Evolutionary conservation across 768 basidiomycete species (phyloP), one percentile per base, ranked within the genome.

Genomic region (Tulasnella sp.): DNA sequence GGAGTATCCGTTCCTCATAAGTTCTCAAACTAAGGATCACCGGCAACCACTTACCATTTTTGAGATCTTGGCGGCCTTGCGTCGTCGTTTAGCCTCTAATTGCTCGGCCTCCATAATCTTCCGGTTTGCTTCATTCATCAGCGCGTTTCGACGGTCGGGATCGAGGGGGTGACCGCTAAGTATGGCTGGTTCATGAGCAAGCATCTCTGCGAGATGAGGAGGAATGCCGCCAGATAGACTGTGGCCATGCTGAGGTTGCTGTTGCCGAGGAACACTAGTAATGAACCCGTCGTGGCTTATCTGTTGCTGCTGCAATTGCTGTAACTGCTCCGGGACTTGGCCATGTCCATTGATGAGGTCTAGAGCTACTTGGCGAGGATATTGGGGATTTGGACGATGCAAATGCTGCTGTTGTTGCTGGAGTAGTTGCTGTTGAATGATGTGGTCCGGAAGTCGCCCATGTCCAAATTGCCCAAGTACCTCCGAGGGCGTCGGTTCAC

Each of bases 71-170:
- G 90, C 90, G 28, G 94, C 93, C 83, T 93, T 94, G 64, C 91
- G 88, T 81, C 94, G 90, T 69, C 96, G 90, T 84, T 92, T 94
- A 84, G 79, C 83, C 80, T 97, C 96, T 91, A 93, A 92, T 83
- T 89, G 90, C 86, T 97, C 97, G 0, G 97, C 93, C 85, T 96
- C 95, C 85, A 95, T 90, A 82, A 98, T 97, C 87, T 96, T 93
- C 80, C 93, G 91, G 90, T 93, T 93, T 0, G 94, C 95, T 84
- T 95, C 94, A 22, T 88, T 88, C 82, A 93, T 89, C 54, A 96
- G 85, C 6, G 91, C 90, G 81, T 94, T 94, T 16, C 83, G 82
- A 34, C 83, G 80, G 78, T 82, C 81, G 7, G 75, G 80, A 69
- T 75, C 77, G 20, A 83, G 40, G 31, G 79, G 79, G 93, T 84